Conservation (phyloP, 1,139 yeast genomes). For the Suhomyces maxii region DNA sequence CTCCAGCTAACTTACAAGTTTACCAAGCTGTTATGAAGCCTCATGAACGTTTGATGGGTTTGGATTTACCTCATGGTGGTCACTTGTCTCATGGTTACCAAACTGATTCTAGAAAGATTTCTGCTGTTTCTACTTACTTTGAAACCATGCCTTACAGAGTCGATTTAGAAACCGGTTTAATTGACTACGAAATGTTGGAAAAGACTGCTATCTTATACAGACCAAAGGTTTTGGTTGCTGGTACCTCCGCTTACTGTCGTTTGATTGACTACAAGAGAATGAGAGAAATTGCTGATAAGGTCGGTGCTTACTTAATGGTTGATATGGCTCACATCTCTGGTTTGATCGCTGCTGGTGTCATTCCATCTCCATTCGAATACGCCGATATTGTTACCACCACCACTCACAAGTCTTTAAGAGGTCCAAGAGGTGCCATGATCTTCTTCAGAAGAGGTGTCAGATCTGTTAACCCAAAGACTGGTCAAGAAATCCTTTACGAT, state of each 20-base stretch:
- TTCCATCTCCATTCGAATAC: constrained; percentile 93
- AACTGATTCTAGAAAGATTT: constrained; percentile 91
- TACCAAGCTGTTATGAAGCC: constrained; percentile 94
- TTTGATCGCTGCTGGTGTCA: constrained; percentile 92
- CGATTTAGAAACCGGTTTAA: constrained; percentile 84
- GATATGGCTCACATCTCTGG: constrained; percentile 99
- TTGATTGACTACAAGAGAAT: constrained; percentile 92
- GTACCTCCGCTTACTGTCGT: constrained; percentile 97
- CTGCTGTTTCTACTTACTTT: constrained; percentile 93
- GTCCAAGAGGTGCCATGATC: constrained; percentile 99
- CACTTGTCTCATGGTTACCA: constrained; percentile 98
- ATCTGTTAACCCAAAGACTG: constrained; percentile 85
- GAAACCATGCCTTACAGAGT: constrained; percentile 99
- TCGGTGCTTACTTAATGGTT: constrained; percentile 92
- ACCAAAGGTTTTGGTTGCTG: constrained; percentile 95
- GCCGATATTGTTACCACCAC: constrained; percentile 98
- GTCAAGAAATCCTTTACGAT: constrained; percentile 84
- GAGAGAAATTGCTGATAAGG: constrained; percentile 95
- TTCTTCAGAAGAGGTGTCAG: constrained; percentile 97
- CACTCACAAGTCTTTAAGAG: constrained; percentile 96
- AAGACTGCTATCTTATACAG: constrained; percentile 86
- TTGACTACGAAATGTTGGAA: constrained; percentile 93
- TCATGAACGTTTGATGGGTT: constrained; percentile 95
- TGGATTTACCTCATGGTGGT: constrained; percentile 97
- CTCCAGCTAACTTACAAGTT: constrained; percentile 96